Evolutionary conservation across 495 filamentous ascomycete genomes (phyloP), one percentile per base, ranked within the genome.

Genomic region (Aspergillus bertholletiae): DNA sequence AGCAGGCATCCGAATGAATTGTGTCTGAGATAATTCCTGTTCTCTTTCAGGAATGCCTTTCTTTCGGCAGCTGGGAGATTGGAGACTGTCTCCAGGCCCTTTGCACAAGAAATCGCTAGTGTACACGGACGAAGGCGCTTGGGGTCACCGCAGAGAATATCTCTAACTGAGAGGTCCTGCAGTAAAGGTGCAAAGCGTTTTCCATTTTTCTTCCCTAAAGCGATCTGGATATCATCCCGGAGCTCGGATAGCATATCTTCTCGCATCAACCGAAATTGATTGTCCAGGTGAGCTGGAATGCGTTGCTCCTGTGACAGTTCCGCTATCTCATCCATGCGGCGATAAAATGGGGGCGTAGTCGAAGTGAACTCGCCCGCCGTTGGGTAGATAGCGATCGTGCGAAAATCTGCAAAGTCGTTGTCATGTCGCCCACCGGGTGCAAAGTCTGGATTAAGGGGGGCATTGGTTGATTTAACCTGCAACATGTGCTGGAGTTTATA

Each of bases 241-340:
- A 92, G 66, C 49, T 86, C 86, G 0, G 71, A 78, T 0, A 91
- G 67, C 80, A 92, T 84, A 53, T 93, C 89, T 56, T 93, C 88
- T 5, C 89, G 71, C 2, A 90, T 68, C 2, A 93, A 79, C 0
- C 89, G 86, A 59, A 90, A 95, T 51, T 92, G 88, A 58, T 90
- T 91, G 61, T 91, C 89, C 0, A 89, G 56, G 63, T 90, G 86
- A 0, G 73, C 67, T 0, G 63, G 65, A 0, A 77, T 56, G 0
- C 86, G 81, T 11, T 64, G 57, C 3, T 72, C 65, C 5, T 30
- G 17, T 0, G 55, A 1, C 15, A 68, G 8, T 2, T 57, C 28
- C 0, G 57, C 54, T 1, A 81, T 66, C 11, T 72, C 76, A 0
- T 71, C 67, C 2, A 73, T 77, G 9, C 64, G 76, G 6, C 74